phyloP scores from a whole-genome alignment of 352 stramenopile species.

The Phytophthora cryptogea region DNA sequence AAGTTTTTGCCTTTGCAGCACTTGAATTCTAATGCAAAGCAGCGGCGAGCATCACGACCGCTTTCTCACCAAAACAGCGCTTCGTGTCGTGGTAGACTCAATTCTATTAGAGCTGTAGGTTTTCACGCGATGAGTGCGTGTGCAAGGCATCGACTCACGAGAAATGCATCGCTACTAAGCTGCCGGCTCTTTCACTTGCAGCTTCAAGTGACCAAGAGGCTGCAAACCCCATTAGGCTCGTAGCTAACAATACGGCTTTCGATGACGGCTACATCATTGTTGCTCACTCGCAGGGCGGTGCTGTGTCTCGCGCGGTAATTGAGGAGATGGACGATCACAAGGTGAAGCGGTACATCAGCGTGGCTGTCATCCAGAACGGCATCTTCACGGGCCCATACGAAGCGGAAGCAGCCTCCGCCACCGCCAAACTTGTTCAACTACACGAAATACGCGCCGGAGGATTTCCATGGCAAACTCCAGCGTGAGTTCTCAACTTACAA shows the following conservation, averaged over 20 bases:
- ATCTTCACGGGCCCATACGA: constrained; percentile 4
- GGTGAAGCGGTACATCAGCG: constrained; percentile 5
- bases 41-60: neutral
- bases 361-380: constrained; percentile 9
- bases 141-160: neutral
- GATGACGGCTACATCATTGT: constrained; percentile 14
- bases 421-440: neutral
- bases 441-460: neutral
- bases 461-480: constrained; percentile 5
- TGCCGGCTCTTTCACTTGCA: too few species aligned
- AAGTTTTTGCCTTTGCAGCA: neutral
- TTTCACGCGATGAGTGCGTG: neutral
- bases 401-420: neutral
- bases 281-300: neutral
- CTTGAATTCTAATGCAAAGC: constrained; percentile 5
- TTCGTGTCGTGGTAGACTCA: too few species aligned
- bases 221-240: too few species aligned
- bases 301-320: neutral
- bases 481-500: constrained; percentile 4
- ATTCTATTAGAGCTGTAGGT: too few species aligned
- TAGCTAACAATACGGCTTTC: constrained; percentile 3
- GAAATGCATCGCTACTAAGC: too few species aligned
- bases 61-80: constrained; percentile 4
- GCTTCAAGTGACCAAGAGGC: too few species aligned
- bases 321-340: constrained; percentile 13